Percentiles rank a stretch among this genome's conserved stretches.
These are phyloP conservation scores for Triticum turgidum DNA, from an alignment of 176 grass and related monocot genomes.

Conservation along the genomic window DNA sequence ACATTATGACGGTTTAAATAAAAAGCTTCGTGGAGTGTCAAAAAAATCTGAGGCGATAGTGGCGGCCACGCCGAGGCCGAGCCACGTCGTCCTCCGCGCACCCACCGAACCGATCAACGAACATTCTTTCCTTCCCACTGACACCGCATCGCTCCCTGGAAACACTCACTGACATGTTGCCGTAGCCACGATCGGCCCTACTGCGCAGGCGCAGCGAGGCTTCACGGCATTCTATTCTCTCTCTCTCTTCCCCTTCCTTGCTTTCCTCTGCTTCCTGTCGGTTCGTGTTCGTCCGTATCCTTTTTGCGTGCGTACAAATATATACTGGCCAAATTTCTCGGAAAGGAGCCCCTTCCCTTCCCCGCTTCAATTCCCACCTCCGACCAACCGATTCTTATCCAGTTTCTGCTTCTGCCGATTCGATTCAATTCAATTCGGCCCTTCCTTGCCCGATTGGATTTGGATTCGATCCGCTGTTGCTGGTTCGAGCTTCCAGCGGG, in stretches of 20 bases:
- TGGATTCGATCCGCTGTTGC: background rate
- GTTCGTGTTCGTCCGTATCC: slow-evolving; percentile 6
- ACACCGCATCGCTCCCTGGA: background rate
- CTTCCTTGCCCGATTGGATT: background rate
- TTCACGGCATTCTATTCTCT: background rate
- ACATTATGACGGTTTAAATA: too few relatives aligned
- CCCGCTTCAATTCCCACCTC: background rate
- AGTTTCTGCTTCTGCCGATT: background rate
- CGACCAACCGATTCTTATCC: background rate
- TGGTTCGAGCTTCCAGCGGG: background rate
- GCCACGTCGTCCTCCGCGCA: slow-evolving; percentile 1
- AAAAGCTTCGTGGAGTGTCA: too few relatives aligned
- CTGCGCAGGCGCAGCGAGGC: background rate
- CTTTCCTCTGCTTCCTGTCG: background rate
- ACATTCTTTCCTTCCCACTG: background rate
- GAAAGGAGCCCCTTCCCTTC: background rate
- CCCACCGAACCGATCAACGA: too few relatives aligned
- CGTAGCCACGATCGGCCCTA: background rate
- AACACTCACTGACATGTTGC: background rate
- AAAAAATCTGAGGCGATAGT: background rate
- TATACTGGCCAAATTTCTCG: background rate
- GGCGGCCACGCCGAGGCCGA: slow-evolving; percentile 26
- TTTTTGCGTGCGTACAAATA: slow-evolving; percentile 16
- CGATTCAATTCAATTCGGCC: background rate
- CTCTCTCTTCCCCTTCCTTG: too few relatives aligned